These are phyloP conservation scores for Ophiostoma piceae DNA, from an alignment of 2,329 filamentous ascomycete genomes.

Conservation along the genomic window DNA sequence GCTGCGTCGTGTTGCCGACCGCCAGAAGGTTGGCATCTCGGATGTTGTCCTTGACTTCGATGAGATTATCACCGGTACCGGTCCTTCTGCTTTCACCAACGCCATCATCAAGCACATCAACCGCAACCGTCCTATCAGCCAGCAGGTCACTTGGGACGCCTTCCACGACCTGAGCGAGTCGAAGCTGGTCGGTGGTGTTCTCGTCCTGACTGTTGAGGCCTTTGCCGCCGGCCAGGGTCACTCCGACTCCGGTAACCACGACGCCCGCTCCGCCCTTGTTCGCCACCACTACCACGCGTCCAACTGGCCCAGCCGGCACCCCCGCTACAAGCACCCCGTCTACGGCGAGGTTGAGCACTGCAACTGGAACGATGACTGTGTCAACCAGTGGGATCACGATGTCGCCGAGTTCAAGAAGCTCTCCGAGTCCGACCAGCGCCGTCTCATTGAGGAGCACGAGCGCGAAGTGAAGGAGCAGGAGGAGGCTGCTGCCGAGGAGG, in stretches of 20 bases:
- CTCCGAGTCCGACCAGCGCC: slow-evolving; percentile 54
- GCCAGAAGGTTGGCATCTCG: slow-evolving; percentile 54
- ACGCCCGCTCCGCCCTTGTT: slow-evolving; percentile 59
- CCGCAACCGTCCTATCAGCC: slow-evolving; percentile 35
- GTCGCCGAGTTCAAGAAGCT: slow-evolving; percentile 56
- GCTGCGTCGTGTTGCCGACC: slow-evolving; percentile 54
- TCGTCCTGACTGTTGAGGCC: slow-evolving; percentile 65
- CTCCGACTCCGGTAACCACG: slow-evolving; percentile 66
- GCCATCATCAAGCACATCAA: slow-evolving; percentile 63
- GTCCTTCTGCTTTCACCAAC: slow-evolving; percentile 63
- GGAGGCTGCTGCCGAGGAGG: slow-evolving; percentile 28
- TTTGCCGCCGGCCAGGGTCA: slow-evolving; percentile 70
- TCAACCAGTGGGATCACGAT: slow-evolving; percentile 60
- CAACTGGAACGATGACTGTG: slow-evolving; percentile 63
- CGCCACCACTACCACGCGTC: slow-evolving; percentile 73
- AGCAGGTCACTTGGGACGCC: slow-evolving; percentile 53
- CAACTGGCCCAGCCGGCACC: slow-evolving; percentile 63
- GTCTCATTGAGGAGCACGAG: slow-evolving; percentile 39
- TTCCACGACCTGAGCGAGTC: slow-evolving; percentile 65
- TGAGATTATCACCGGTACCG: slow-evolving; percentile 67
- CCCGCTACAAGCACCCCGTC: slow-evolving; percentile 60
- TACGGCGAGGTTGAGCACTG: slow-evolving; percentile 66
- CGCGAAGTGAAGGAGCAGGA: slow-evolving; percentile 31
- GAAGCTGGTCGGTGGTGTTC: slow-evolving; percentile 57
- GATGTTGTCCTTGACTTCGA: slow-evolving; percentile 65